phyloP scores from a whole-genome alignment of 2,329 filamentous ascomycete species.

The Alternaria angustiovoidea region DNA sequence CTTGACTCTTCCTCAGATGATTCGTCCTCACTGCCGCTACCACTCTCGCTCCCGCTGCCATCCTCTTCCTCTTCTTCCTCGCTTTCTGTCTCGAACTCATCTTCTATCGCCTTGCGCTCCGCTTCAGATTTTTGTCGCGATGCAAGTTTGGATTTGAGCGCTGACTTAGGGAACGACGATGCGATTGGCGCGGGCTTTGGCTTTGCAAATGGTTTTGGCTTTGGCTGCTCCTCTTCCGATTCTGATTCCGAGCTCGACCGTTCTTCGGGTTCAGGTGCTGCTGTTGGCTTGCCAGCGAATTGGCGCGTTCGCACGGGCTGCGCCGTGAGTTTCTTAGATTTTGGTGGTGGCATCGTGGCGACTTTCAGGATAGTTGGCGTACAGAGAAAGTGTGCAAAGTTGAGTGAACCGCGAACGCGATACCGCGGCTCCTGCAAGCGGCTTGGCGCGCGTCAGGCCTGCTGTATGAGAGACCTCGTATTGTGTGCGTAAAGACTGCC shows the following conservation, averaged over 20 bases:
- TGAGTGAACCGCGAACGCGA: slow-evolving; percentile 2
- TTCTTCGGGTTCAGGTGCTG: slow-evolving; percentile 49
- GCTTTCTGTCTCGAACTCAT: slow-evolving; percentile 68
- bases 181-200: slow-evolving; percentile 52
- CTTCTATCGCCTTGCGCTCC: slow-evolving; percentile 52
- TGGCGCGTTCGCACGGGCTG: slow-evolving; percentile 84
- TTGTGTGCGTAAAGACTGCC: neutral
- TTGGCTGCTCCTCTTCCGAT: slow-evolving; percentile 61
- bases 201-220: slow-evolving; percentile 44
- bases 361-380: neutral
- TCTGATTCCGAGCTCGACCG: slow-evolving; percentile 55
- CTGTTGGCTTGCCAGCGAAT: slow-evolving; percentile 80
- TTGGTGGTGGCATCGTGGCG: slow-evolving; percentile 61
- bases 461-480: neutral
- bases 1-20: slow-evolving; percentile 63
- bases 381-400: slow-evolving; percentile 2
- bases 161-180: slow-evolving; percentile 57
- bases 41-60: slow-evolving; percentile 27
- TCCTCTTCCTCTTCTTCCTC: slow-evolving; percentile 43
- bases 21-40: slow-evolving; percentile 38
- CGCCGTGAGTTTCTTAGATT: slow-evolving; percentile 83
- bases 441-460: slow-evolving; percentile 15
- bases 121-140: slow-evolving; percentile 46
- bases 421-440: slow-evolving; percentile 17
- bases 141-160: slow-evolving; percentile 54